Conservation (phyloP, 192 early-diverging fungal genomes). For the Funneliformis geosporum region DNA sequence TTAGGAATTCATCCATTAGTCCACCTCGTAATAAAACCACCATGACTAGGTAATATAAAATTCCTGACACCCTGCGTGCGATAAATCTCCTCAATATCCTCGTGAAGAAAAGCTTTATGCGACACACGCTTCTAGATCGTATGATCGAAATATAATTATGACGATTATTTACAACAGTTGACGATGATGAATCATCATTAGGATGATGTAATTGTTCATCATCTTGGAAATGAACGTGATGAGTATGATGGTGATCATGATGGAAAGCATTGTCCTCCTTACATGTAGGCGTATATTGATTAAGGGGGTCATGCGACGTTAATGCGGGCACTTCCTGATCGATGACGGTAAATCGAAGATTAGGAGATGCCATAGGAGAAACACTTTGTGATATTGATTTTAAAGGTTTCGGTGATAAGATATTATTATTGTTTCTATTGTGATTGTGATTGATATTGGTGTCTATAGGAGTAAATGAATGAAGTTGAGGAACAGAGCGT, state of each 20-base stretch:
- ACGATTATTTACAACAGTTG: too few relatives aligned
- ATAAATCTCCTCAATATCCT: constrained; percentile 22
- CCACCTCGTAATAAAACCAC: constrained; percentile 27
- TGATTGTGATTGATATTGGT: not conserved
- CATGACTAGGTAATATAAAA: constrained; percentile 18
- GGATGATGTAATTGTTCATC: not conserved
- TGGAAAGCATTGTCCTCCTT: not conserved
- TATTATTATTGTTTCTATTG: not conserved
- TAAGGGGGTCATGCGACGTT: not conserved
- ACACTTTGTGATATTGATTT: not conserved
- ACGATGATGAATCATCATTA: too few relatives aligned
- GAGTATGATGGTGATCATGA: not conserved
- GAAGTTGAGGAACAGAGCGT: not conserved
- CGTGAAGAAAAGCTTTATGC: not conserved
- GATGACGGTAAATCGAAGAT: not conserved
- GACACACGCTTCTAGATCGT: not conserved
- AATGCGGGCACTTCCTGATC: not conserved
- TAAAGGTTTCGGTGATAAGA: constrained; percentile 3
- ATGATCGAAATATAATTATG: too few relatives aligned
- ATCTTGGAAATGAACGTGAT: not conserved
- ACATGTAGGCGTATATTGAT: not conserved
- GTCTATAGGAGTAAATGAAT: not conserved
- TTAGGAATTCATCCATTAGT: constrained; percentile 21
- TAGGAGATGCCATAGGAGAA: not conserved
- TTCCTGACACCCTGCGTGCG: constrained; percentile 6